Evolutionary conservation across 495 filamentous ascomycete species (phyloP).

Genomic region (Hypoxylon subgilvum): DNA sequence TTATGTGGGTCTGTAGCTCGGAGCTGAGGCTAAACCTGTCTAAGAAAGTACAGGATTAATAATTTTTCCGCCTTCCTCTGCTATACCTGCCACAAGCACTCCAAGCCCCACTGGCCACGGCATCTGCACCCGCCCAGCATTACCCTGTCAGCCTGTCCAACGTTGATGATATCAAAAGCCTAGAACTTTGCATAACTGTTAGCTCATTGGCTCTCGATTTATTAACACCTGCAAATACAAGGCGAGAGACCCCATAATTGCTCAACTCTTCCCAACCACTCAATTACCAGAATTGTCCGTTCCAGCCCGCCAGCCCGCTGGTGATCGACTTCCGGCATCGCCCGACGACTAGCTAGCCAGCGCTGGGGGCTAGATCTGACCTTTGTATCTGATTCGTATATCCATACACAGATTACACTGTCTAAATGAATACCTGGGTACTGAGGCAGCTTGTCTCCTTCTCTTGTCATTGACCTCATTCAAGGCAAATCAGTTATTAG

Average conservation of each 20-base stretch:
- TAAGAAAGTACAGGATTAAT: slow-evolving; percentile 34
- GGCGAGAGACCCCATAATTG: slow-evolving; percentile 23
- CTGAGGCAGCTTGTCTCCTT: too few relatives aligned
- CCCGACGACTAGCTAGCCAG: slow-evolving; percentile 22
- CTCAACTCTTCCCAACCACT: slow-evolving; percentile 13
- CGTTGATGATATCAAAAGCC: slow-evolving; percentile 16
- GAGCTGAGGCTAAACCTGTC: slow-evolving; percentile 1
- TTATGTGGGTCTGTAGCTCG: not conserved
- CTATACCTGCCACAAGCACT: too few relatives aligned
- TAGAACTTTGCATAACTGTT: not conserved
- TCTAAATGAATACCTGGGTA: too few relatives aligned
- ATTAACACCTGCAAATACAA: slow-evolving; percentile 21
- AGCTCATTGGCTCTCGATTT: slow-evolving; percentile 22
- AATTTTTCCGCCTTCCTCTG: slow-evolving; percentile 28
- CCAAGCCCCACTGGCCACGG: not conserved
- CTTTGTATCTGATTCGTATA: not conserved
- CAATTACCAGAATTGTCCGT: not conserved
- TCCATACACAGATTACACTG: not conserved
- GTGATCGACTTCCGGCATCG: slow-evolving; percentile 37
- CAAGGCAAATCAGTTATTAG: too few relatives aligned
- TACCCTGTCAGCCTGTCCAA: too few relatives aligned
- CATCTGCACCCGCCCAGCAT: slow-evolving; percentile 9
- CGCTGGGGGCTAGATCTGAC: slow-evolving; percentile 25
- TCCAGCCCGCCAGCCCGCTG: slow-evolving; percentile 29
- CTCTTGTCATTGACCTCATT: too few relatives aligned